phyloP scores from a whole-genome alignment of 2,329 filamentous ascomycete genomes.

The Dothideomycetidae sp. region DNA sequence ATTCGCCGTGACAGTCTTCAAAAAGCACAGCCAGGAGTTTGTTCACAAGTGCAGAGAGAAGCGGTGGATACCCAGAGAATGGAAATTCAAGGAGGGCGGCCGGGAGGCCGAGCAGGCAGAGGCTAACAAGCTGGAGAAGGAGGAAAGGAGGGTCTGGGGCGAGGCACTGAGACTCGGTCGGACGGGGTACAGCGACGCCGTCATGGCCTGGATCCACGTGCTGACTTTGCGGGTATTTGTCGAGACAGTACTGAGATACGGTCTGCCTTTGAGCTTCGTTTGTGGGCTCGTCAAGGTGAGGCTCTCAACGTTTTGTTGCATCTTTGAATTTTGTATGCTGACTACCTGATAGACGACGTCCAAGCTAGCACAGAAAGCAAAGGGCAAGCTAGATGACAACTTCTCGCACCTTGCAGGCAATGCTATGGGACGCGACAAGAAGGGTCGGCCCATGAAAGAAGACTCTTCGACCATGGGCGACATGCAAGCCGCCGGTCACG shows the following conservation, averaged over 20 bases:
- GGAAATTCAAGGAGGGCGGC: conserved; percentile 81
- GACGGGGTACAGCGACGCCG: conserved; percentile 89
- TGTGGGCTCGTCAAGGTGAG: conserved; percentile 71
- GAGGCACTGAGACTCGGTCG: conserved; percentile 76
- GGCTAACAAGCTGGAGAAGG: conserved; percentile 63
- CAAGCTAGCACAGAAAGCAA: conserved; percentile 67
- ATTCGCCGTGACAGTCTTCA: conserved; percentile 82
- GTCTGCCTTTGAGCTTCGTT: conserved; percentile 78
- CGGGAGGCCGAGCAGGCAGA: conserved; percentile 81
- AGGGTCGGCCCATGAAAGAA: conserved; percentile 80
- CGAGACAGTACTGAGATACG: conserved; percentile 93
- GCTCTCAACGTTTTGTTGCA: not conserved
- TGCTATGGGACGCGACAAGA: conserved; percentile 85
- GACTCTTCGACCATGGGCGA: conserved; percentile 67
- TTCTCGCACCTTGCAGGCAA: conserved; percentile 93
- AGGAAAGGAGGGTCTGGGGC: conserved; percentile 85
- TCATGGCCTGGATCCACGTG: conserved; percentile 93
- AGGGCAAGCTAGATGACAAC: conserved; percentile 52
- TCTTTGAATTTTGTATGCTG: conserved; percentile 8
- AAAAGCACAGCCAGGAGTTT: conserved; percentile 79
- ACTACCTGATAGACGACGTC: conserved; percentile 49
- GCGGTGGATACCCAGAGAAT: conserved; percentile 89
- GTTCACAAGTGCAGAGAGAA: conserved; percentile 82
- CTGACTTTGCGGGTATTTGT: conserved; percentile 87
- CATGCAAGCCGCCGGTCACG: conserved; percentile 59